Conservation (phyloP, 202 grass and related monocot species). For the Hordeum pubiflorum region DNA sequence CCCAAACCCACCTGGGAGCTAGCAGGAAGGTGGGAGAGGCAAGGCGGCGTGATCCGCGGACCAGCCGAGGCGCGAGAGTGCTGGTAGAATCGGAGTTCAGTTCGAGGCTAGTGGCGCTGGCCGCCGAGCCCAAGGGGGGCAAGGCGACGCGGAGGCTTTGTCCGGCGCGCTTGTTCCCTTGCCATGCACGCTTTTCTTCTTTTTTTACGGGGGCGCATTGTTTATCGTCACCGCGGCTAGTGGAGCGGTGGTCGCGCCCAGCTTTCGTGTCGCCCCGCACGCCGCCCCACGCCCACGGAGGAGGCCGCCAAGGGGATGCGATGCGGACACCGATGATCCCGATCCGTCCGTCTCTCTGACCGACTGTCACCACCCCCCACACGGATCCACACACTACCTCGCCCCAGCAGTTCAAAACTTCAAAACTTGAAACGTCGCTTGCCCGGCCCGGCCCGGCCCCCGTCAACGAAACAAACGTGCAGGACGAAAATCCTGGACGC, state of each 20-base stretch:
- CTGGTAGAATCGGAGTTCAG: too few relatives aligned
- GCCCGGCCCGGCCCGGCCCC: too few relatives aligned
- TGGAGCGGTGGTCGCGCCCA: constrained; percentile 7
- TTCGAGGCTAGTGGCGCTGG: neutral
- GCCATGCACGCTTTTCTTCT: constrained; percentile 1
- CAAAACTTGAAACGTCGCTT: neutral
- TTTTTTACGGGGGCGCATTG: neutral
- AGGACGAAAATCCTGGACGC: too few relatives aligned
- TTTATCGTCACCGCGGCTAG: constrained; percentile 25
- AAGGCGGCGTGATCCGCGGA: neutral
- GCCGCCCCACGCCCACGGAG: neutral
- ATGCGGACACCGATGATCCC: neutral
- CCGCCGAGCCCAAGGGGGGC: neutral
- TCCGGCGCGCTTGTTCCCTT: constrained; percentile 12
- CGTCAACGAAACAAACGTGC: neutral
- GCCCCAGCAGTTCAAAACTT: neutral
- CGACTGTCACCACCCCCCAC: neutral
- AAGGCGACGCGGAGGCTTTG: neutral
- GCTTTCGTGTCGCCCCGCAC: constrained; percentile 3
- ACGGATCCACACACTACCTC: neutral
- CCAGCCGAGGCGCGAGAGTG: neutral
- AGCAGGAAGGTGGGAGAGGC: neutral
- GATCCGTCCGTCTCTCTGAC: neutral
- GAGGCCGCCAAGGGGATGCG: neutral
- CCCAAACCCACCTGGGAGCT: neutral